Conservation (phyloP, 2,329 filamentous ascomycete species). For the Aspergillus piperis region DNA sequence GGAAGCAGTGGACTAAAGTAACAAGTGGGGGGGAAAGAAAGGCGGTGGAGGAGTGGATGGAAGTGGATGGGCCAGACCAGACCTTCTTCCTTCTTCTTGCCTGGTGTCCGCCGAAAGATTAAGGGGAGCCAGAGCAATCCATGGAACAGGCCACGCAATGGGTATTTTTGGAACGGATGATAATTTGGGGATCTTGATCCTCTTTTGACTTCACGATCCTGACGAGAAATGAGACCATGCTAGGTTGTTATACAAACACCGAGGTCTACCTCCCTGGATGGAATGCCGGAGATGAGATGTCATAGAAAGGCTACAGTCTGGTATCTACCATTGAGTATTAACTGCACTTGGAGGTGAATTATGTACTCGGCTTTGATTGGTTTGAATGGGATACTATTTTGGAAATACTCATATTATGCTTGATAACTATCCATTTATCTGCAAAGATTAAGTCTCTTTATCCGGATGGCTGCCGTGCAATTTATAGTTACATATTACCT, state of each 20-base stretch:
- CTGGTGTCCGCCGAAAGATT: background rate
- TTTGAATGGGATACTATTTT: no score
- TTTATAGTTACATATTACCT: background rate
- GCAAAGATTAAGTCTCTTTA: background rate
- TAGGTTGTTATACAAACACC: background rate
- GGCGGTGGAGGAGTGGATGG: constrained; percentile 5
- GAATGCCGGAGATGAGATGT: no score
- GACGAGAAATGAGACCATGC: background rate
- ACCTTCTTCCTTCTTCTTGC: background rate
- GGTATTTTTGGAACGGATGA: background rate
- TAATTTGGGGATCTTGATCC: background rate
- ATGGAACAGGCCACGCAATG: background rate
- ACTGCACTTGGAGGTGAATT: no score
- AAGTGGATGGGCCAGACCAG: background rate
- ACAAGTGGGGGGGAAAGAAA: constrained; percentile 8
- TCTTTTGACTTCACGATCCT: background rate
- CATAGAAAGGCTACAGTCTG: no score
- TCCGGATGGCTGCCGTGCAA: background rate
- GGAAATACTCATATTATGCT: background rate
- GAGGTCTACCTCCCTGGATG: background rate
- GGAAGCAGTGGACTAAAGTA: constrained; percentile 9
- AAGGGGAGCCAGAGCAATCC: background rate
- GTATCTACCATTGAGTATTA: no score
- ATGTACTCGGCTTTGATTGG: no score
- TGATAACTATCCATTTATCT: background rate